Percentiles rank a stretch among this genome's conserved stretches.
Conservation (phyloP, 768 basidiomycete species). For the Termitomyces eurrhizus region DNA sequence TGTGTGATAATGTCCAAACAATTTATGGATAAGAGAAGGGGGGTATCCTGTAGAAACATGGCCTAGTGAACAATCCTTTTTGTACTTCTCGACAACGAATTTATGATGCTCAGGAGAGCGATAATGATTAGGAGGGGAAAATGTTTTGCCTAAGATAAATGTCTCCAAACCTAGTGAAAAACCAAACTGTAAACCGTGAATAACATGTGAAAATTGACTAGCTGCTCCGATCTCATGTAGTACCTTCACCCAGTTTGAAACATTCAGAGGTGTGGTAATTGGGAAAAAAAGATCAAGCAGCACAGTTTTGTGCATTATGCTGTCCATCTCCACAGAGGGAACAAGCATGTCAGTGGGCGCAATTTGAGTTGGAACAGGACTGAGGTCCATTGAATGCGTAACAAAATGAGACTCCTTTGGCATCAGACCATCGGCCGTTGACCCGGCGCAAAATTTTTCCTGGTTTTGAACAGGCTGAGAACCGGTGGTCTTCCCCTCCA, state of each 20-base stretch:
- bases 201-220: not conserved
- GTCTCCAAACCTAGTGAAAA: too few relatives aligned
- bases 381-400: not conserved
- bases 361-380: not conserved
- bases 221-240: not conserved
- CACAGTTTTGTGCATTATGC: not conserved
- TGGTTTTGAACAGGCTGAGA: not conserved
- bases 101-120: too few relatives aligned
- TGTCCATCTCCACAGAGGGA: not conserved
- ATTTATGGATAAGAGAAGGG: too few relatives aligned
- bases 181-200: too few relatives aligned
- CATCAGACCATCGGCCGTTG: not conserved
- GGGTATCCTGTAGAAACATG: too few relatives aligned
- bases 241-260: not conserved
- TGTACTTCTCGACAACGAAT: too few relatives aligned
- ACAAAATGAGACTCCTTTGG: not conserved
- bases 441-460: not conserved
- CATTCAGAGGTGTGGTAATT: not conserved
- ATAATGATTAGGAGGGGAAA: too few relatives aligned
- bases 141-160: too few relatives aligned
- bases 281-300: not conserved
- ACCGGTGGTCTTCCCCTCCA: not conserved
- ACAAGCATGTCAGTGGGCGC: not conserved
- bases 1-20: too few relatives aligned
- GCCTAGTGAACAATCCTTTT: too few relatives aligned